Evolutionary conservation across 2,329 filamentous ascomycete genomes (phyloP).

Genomic region (Diaporthe sp.): DNA sequence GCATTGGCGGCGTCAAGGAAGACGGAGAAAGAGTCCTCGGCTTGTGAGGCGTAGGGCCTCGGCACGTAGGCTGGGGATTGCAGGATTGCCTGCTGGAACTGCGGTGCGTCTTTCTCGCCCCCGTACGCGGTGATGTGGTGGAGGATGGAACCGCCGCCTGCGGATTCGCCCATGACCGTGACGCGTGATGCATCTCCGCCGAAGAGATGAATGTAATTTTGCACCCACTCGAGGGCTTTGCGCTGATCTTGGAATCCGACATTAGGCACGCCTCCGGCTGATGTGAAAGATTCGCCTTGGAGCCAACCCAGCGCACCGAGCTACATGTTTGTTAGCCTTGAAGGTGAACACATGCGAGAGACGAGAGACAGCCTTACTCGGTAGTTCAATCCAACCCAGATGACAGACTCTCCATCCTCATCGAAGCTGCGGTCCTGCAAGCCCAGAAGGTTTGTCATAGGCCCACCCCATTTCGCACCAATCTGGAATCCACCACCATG

Average conservation of each 20-base stretch:
- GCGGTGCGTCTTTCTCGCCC: conserved; percentile 24
- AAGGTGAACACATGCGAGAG: accelerated
- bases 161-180: conserved; percentile 60
- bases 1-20: conserved; percentile 24
- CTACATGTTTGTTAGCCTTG: neutral
- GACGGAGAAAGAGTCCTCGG: conserved; percentile 27
- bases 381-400: conserved; percentile 56
- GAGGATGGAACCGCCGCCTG: conserved; percentile 49
- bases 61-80: conserved; percentile 34
- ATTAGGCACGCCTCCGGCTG: conserved; percentile 53
- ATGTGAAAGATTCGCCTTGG: conserved; percentile 50
- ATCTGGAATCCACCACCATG: conserved; percentile 52
- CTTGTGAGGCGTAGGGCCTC: conserved; percentile 12
- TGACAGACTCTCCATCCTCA: conserved; percentile 46
- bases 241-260: conserved; percentile 54
- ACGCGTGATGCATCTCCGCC: conserved; percentile 58
- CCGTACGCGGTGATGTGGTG: conserved; percentile 34
- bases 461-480: conserved; percentile 47
- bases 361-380: conserved; percentile 4
- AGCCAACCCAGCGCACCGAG: conserved; percentile 55
- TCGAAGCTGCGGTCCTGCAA: conserved; percentile 42
- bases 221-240: conserved; percentile 59
- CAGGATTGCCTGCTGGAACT: conserved; percentile 32
- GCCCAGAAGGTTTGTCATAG: conserved; percentile 46
- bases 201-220: conserved; percentile 57